Base-by-base conservation (phyloP, 768 basidiomycete genomes). In the Panaeolus cyanescens region DNA sequence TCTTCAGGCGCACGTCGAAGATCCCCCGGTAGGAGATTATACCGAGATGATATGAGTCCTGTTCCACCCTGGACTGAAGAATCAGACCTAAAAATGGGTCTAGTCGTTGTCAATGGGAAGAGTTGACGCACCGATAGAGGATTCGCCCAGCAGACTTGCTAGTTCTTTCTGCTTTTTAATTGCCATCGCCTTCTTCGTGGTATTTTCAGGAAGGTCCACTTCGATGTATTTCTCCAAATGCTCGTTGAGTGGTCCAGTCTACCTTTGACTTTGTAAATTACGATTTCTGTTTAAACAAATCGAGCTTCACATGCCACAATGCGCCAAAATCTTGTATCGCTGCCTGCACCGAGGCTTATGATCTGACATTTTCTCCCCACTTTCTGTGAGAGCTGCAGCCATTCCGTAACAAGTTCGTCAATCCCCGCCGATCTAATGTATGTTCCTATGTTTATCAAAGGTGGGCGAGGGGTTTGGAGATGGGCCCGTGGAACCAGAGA, bases 281-380 rank as follows among this genome's bases (percentile, higher is more conserved):
- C 42, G 7, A 22, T 39, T 54, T 60, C 53, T 61, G 39, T 56
- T 40, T 61, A 63, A 54, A 55, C 28, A n/a, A 57, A 15, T 40
- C 56, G 59, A 56, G 65, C 50, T 64, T 56, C 39, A 83, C 91
- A 77, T 77, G 93, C 94, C 78, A 81, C 83, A 67, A 96, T 78
- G 59, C 95, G 82, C 95, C 96, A 99, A 72, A 92, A 99, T 57
- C 97, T 80, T 2, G 95, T 95, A 76, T 99, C 97, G 67, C 93
- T 98, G 22, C 97, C 97, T 1, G 96, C 91, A 0, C 97, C 97
- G 31, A 98, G 74, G 73, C 93, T 96, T n/a, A 99, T 84, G 58
- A 99, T 89, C 79, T 99, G 97, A 65, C 86, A 88, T 60, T 71
- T 71, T 62, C 74, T 80, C n/a, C 75, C 80, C 8, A 77, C 77